Conservation (phyloP, 257 asterid species). For the Primulina huaijiensis region DNA sequence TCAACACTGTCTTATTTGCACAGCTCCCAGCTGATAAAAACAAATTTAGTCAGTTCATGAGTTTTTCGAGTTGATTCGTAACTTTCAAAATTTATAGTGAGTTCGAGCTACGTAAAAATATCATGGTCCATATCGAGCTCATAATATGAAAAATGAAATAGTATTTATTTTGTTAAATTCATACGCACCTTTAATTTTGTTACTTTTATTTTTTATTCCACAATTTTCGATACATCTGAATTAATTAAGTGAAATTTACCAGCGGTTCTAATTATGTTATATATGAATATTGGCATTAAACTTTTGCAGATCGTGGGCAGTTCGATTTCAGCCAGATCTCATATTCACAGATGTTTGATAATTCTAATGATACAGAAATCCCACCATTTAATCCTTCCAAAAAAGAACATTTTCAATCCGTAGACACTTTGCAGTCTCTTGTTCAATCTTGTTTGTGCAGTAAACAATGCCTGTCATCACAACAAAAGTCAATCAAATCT, state of each 20-base stretch:
- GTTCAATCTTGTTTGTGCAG: constrained; percentile 35
- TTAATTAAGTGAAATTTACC: neutral
- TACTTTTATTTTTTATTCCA: too few relatives aligned
- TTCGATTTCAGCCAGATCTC: neutral
- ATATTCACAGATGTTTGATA: neutral
- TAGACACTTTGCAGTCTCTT: constrained; percentile 39
- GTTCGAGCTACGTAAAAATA: neutral
- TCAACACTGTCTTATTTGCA: too few relatives aligned
- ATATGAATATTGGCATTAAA: neutral
- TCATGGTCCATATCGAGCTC: too few relatives aligned
- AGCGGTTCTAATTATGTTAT: too few relatives aligned
- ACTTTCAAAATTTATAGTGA: neutral
- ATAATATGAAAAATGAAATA: too few relatives aligned
- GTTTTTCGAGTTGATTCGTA: too few relatives aligned
- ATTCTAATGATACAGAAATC: neutral
- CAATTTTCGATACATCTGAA: too few relatives aligned
- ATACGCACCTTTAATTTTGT: too few relatives aligned
- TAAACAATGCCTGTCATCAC: constrained; percentile 9
- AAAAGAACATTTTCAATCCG: constrained; percentile 13
- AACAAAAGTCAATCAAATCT: neutral
- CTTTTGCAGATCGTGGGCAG: constrained; percentile 15
- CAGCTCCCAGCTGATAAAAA: too few relatives aligned
- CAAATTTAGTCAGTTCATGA: too few relatives aligned
- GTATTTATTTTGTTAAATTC: too few relatives aligned
- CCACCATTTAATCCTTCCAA: neutral